Evolutionary conservation across 2,329 filamentous ascomycete genomes (phyloP).

Genomic region (Coniochaeta ligniaria): DNA sequence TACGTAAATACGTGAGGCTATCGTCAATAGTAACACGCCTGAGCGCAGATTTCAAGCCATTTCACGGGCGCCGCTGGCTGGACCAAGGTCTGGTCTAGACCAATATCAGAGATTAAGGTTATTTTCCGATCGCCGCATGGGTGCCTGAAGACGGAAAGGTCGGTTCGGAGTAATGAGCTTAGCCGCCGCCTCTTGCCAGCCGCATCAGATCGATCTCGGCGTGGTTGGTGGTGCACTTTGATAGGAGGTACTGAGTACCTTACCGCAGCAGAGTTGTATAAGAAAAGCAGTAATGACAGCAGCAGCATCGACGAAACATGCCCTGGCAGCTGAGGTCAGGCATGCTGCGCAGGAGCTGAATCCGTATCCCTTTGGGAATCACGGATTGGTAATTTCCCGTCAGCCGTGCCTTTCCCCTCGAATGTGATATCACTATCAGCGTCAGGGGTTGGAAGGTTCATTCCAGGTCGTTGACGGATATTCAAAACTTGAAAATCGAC

Average conservation of each 20-base stretch:
- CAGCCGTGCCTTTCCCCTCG: not conserved
- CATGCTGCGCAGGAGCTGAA: not conserved
- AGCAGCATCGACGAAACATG: not conserved
- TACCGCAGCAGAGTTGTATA: too few relatives aligned
- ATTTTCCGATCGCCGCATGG: not conserved
- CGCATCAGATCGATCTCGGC: not conserved
- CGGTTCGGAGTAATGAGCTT: not conserved
- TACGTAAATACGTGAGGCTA: too few relatives aligned
- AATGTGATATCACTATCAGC: not conserved
- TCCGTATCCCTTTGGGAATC: too few relatives aligned
- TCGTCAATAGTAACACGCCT: not conserved
- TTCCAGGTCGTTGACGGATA: too few relatives aligned
- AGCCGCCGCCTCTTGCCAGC: not conserved
- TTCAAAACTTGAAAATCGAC: too few relatives aligned
- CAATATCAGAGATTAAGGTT: not conserved
- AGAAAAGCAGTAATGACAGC: not conserved
- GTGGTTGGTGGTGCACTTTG: not conserved
- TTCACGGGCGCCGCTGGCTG: not conserved
- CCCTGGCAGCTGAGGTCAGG: not conserved
- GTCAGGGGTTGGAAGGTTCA: too few relatives aligned
- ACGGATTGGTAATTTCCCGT: not conserved
- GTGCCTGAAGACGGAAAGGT: not conserved
- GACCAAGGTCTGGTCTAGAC: not conserved
- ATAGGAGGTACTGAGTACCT: too few relatives aligned
- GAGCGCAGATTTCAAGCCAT: not conserved